A percentile compares a stretch with the other conserved stretches of the same genome.
phyloP scores from a whole-genome alignment of 768 basidiomycete genomes.

The Termitomyces sp. region DNA sequence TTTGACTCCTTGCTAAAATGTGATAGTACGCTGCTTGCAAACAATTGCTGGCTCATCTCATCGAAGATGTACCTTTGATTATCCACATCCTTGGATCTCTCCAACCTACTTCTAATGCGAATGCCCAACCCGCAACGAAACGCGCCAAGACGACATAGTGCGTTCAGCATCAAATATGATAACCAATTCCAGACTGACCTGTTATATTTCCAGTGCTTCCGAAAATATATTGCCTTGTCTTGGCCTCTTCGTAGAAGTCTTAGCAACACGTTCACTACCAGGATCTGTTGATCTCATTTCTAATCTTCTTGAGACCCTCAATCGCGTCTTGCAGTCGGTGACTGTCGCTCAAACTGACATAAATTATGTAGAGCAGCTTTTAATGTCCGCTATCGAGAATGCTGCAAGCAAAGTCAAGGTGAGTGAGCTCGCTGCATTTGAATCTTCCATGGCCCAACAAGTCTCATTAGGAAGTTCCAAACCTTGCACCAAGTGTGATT shows the following conservation, averaged over 20 bases:
- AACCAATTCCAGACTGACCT: background rate
- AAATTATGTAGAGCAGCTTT: conserved; percentile 74
- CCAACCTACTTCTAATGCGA: conserved; percentile 36
- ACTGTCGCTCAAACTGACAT: conserved; percentile 56
- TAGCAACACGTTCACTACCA: conserved; percentile 57
- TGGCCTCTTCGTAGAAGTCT: conserved; percentile 60
- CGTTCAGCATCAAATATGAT: conserved; percentile 12
- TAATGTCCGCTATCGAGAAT: conserved; percentile 78
- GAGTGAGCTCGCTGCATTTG: conserved; percentile 12
- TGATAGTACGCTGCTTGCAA: conserved; percentile 42
- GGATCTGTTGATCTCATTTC: conserved; percentile 71
- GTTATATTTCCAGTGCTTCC: conserved; percentile 17
- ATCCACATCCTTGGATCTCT: conserved; percentile 44
- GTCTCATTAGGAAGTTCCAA: conserved; percentile 42
- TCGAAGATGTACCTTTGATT: conserved; percentile 49
- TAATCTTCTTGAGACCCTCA: conserved; percentile 66
- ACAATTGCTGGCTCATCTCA: conserved; percentile 39
- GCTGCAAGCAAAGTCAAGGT: conserved; percentile 54
- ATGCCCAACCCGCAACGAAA: conserved; percentile 51
- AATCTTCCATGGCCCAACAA: background rate
- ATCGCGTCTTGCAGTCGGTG: conserved; percentile 53
- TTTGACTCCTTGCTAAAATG: background rate
- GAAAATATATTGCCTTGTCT: conserved; percentile 42
- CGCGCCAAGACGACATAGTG: conserved; percentile 58
- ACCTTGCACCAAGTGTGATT: conserved; percentile 50